Percentiles rank a stretch among this genome's conserved stretches.
phyloP scores from a whole-genome alignment of 2,329 filamentous ascomycete genomes.

The Graphilbum sp. region DNA sequence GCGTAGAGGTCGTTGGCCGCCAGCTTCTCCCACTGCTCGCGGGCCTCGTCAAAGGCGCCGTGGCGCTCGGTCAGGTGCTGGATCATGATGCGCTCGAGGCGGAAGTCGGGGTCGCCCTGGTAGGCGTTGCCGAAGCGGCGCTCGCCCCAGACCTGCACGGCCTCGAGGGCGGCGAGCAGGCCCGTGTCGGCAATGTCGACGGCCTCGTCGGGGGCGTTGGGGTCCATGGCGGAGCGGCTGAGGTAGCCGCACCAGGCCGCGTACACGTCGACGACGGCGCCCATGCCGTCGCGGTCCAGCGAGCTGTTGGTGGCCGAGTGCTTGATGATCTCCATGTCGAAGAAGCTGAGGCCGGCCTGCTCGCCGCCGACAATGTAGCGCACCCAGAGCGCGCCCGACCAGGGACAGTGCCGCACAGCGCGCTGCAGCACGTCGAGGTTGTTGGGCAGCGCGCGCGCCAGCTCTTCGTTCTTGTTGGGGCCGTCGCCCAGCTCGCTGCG shows the following conservation, averaged over 20 bases:
- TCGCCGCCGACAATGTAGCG: conserved; percentile 77
- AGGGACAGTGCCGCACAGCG: conserved; percentile 80
- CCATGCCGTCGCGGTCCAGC: conserved; percentile 71
- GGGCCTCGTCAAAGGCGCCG: conserved; percentile 58
- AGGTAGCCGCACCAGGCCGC: conserved; percentile 91
- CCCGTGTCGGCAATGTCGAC: conserved; percentile 82
- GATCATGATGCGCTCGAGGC: conserved; percentile 80
- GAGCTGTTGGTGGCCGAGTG: conserved; percentile 79
- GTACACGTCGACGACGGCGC: conserved; percentile 80
- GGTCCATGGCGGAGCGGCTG: conserved; percentile 65
- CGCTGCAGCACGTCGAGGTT: conserved; percentile 60
- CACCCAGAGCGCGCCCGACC: conserved; percentile 83
- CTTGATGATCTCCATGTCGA: conserved; percentile 77
- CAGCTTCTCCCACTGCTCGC: conserved; percentile 61
- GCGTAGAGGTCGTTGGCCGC: conserved; percentile 45
- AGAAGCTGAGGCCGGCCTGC: conserved; percentile 56
- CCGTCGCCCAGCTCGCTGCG: conserved; percentile 20
- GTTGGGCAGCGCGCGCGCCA: conserved; percentile 22
- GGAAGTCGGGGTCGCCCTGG: conserved; percentile 74
- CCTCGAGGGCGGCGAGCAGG: conserved; percentile 70
- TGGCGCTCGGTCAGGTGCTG: conserved; percentile 81
- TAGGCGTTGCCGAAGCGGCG: conserved; percentile 58
- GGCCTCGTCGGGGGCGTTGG: conserved; percentile 62
- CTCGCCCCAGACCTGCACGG: conserved; percentile 65
- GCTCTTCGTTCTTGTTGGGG: conserved; percentile 19